Percentiles rank a stretch among this genome's conserved stretches.
phyloP scores from a whole-genome alignment of 352 stramenopile species.

The Globisporangium cederbergense region DNA sequence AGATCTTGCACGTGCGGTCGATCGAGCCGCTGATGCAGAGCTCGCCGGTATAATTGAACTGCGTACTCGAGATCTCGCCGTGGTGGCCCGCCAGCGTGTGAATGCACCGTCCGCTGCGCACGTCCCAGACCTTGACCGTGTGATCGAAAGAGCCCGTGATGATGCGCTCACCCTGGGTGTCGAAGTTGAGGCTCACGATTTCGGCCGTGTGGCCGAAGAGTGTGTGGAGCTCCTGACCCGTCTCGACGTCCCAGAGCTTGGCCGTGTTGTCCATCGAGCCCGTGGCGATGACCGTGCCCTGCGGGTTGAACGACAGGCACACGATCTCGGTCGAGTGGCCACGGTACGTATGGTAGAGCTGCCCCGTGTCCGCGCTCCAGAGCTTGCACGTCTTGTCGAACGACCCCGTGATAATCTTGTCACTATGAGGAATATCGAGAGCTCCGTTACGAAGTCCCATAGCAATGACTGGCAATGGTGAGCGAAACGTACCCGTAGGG shows the following conservation, averaged over 20 bases:
- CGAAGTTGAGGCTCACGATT: slow-evolving; percentile 94
- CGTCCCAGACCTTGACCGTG: slow-evolving; percentile 92
- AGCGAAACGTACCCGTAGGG: slow-evolving; percentile 81
- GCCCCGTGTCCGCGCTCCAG: slow-evolving; percentile 92
- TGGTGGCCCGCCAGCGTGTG: slow-evolving; percentile 92
- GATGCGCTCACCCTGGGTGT: slow-evolving; percentile 90
- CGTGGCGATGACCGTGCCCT: slow-evolving; percentile 89
- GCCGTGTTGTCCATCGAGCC: slow-evolving; percentile 94
- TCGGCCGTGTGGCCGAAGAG: slow-evolving; percentile 93
- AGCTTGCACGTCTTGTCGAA: slow-evolving; percentile 97
- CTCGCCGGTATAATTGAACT: slow-evolving; percentile 94
- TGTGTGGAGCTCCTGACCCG: slow-evolving; percentile 92
- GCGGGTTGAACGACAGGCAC: slow-evolving; percentile 94
- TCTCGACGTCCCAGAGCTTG: slow-evolving; percentile 95
- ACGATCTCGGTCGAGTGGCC: slow-evolving; percentile 96
- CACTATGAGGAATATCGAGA: slow-evolving; percentile 29
- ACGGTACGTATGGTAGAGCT: slow-evolving; percentile 93
- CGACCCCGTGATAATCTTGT: slow-evolving; percentile 94
- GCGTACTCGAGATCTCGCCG: slow-evolving; percentile 93
- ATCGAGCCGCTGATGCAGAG: slow-evolving; percentile 93
- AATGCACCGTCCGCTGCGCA: slow-evolving; percentile 84
- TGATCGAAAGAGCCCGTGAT: slow-evolving; percentile 96
- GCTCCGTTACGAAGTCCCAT: not conserved
- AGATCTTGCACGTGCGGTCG: slow-evolving; percentile 94
- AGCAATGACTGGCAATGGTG: not conserved